Evolutionary conservation across 345 rosid genomes (phyloP).

Genomic region (Gossypium ekmanianum): DNA sequence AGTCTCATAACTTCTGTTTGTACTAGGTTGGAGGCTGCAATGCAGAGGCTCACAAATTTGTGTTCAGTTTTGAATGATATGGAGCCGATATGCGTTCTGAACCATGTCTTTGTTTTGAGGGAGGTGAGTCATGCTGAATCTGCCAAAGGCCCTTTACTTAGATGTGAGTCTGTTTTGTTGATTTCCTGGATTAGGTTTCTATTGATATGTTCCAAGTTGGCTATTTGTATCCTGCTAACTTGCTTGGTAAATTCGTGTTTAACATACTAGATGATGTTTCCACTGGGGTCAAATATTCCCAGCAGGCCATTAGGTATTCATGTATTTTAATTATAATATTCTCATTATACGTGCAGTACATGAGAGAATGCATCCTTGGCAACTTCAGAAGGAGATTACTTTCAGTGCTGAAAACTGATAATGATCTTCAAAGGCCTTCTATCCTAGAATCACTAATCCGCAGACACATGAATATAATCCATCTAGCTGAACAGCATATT

Average conservation of each 20-base stretch:
- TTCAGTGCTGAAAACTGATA: slow-evolving; percentile 75
- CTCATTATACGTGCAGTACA: slow-evolving; percentile 60
- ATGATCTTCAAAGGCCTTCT: slow-evolving; percentile 96
- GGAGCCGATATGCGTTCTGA: slow-evolving; percentile 98
- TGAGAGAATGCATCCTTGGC: slow-evolving; percentile 96
- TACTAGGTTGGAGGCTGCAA: slow-evolving; percentile 99
- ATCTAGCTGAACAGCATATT: slow-evolving; percentile 95
- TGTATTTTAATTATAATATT: slow-evolving; percentile 11
- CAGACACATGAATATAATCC: slow-evolving; percentile 88
- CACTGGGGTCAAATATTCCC: background rate
- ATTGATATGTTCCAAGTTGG: background rate
- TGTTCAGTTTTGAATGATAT: slow-evolving; percentile 94
- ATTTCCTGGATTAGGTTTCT: background rate
- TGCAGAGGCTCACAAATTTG: slow-evolving; percentile 94
- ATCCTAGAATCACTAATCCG: slow-evolving; percentile 72
- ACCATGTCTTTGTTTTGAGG: slow-evolving; percentile 91
- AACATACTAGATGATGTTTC: background rate
- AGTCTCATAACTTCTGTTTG: slow-evolving; percentile 17
- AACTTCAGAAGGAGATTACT: slow-evolving; percentile 95
- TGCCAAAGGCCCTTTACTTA: background rate
- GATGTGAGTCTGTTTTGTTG: slow-evolving; percentile 4
- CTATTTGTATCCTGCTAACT: background rate
- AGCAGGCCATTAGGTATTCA: background rate
- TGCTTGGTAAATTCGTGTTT: background rate
- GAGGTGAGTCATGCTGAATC: slow-evolving; percentile 56